Percentiles rank a stretch among this genome's conserved stretches.
These are phyloP conservation scores for Monilinia aucupariae DNA, from an alignment of 2,329 filamentous ascomycete genomes.

Conservation along the genomic window DNA sequence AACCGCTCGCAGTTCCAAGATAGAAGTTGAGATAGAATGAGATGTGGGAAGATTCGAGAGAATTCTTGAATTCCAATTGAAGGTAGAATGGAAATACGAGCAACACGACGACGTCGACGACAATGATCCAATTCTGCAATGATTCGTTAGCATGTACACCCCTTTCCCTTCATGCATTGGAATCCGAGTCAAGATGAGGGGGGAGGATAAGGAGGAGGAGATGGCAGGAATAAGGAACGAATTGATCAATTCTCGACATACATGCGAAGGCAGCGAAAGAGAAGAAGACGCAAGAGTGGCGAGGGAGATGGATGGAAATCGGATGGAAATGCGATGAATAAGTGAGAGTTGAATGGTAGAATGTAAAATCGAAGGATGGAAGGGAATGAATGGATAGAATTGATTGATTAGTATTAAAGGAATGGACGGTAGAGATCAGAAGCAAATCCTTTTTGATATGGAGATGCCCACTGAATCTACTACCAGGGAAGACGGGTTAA, in stretches of 20 bases:
- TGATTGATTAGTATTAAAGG: constrained; percentile 13
- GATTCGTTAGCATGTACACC: constrained; percentile 10
- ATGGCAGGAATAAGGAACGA: too few relatives aligned
- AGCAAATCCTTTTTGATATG: constrained; percentile 11
- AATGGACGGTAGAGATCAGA: constrained; percentile 20
- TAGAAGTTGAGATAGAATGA: background rate
- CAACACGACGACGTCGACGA: constrained; percentile 7
- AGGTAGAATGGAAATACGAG: background rate
- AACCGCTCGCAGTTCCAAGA: constrained; percentile 11
- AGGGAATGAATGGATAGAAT: constrained; percentile 11
- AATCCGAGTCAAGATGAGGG: too few relatives aligned
- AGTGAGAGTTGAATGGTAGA: constrained; percentile 2
- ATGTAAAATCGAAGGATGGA: too few relatives aligned
- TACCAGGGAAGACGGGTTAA: constrained; percentile 10
- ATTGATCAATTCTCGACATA: too few relatives aligned
- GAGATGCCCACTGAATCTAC: constrained; percentile 18
- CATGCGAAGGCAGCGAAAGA: too few relatives aligned
- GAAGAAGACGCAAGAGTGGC: too few relatives aligned
- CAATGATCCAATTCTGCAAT: constrained; percentile 16
- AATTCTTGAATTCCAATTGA: background rate
- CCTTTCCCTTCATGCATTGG: background rate
- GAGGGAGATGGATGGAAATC: too few relatives aligned
- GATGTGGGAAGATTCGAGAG: background rate
- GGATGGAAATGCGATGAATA: constrained; percentile 15
- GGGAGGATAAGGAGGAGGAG: too few relatives aligned